These are phyloP conservation scores for Amborella trichopoda DNA, from an alignment of 164 flowering plant genomes.

Conservation along the genomic window DNA sequence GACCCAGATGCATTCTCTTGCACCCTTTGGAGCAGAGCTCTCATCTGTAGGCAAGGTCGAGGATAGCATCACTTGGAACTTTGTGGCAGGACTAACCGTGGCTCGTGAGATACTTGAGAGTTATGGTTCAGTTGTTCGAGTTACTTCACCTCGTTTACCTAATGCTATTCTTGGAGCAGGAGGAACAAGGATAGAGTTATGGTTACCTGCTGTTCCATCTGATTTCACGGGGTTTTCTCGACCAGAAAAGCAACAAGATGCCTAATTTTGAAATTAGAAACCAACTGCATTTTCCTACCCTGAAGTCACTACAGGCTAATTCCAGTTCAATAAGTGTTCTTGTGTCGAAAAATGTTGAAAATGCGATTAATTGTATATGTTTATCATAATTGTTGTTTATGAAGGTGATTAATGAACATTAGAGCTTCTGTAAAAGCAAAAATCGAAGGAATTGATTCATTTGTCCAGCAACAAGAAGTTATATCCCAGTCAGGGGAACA, in stretches of 20 bases:
- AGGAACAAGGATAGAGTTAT: slow-evolving; percentile 80
- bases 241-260: not conserved
- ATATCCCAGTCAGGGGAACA: too few relatives aligned
- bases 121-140: slow-evolving; percentile 80
- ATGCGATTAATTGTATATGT: too few relatives aligned
- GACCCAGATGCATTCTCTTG: slow-evolving; percentile 88
- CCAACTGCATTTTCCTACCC: too few relatives aligned
- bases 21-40: slow-evolving; percentile 89
- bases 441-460: too few relatives aligned
- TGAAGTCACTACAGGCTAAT: too few relatives aligned
- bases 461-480: too few relatives aligned
- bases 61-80: slow-evolving; percentile 96
- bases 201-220: slow-evolving; percentile 57
- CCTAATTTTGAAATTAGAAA: too few relatives aligned
- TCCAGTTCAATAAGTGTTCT: too few relatives aligned
- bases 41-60: slow-evolving; percentile 53
- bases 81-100: slow-evolving; percentile 80
- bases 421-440: too few relatives aligned
- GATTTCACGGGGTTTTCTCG: slow-evolving; percentile 9
- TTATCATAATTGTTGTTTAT: too few relatives aligned
- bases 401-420: too few relatives aligned
- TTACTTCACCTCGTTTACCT: slow-evolving; percentile 53
- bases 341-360: too few relatives aligned
- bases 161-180: slow-evolving; percentile 68
- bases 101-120: slow-evolving; percentile 91